Evolutionary conservation across 768 basidiomycete species (phyloP).

Genomic region (Trametes coccinea): DNA sequence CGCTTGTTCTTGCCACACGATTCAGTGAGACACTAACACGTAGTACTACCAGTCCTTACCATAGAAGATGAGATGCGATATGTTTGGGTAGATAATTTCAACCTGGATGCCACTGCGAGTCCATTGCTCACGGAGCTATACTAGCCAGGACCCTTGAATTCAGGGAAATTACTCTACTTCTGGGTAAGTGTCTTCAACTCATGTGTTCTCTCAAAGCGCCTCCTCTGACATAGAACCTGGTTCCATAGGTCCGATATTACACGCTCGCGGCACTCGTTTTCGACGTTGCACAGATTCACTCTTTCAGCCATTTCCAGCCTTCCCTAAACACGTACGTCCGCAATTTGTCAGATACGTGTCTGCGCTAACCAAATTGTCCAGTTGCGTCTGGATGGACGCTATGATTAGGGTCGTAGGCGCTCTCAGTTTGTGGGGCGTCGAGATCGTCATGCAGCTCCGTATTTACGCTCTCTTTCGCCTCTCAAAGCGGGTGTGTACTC

Average conservation of each 20-base stretch:
- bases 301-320: constrained; percentile 8
- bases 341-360: neutral
- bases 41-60: too few relatives aligned
- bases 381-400: constrained; percentile 47
- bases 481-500: constrained; percentile 42
- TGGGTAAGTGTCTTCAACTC: neutral
- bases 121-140: neutral
- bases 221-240: neutral
- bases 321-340: constrained; percentile 34
- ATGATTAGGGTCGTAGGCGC: constrained; percentile 45
- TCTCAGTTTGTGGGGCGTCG: constrained; percentile 48
- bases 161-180: constrained; percentile 5
- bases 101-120: neutral
- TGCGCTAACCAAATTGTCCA: constrained; percentile 18
- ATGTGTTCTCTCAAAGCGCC: neutral
- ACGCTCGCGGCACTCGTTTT: constrained; percentile 45
- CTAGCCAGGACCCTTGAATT: constrained; percentile 5
- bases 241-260: constrained; percentile 46
- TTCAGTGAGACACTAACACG: too few relatives aligned
- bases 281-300: constrained; percentile 47
- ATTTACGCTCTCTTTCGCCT: constrained; percentile 45
- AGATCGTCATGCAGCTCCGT: constrained; percentile 50
- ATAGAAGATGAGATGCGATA: too few relatives aligned
- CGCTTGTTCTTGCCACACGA: neutral
- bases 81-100: too few relatives aligned